These are phyloP conservation scores for Sonneratia alba DNA, from an alignment of 345 rosid species.

Conservation along the genomic window DNA sequence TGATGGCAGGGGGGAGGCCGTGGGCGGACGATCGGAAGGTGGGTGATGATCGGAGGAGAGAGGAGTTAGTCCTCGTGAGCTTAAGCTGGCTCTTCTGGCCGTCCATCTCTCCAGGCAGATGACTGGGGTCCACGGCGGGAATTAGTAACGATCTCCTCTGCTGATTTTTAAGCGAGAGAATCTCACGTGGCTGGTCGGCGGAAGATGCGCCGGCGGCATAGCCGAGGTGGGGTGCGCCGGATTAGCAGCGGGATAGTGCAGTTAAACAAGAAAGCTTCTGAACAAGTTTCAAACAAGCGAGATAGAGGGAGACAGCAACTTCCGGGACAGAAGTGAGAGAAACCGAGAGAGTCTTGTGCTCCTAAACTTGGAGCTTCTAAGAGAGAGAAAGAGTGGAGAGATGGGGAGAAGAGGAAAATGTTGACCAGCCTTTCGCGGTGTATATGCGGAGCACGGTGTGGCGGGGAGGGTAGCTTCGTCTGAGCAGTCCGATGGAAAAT, in stretches of 20 bases:
- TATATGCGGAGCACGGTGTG: too few species aligned
- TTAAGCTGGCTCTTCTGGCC: conserved; percentile 47
- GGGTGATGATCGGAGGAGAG: conserved; percentile 73
- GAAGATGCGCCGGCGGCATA: conserved; percentile 29
- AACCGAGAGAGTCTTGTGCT: too few species aligned
- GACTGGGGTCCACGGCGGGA: too few species aligned
- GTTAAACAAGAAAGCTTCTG: not conserved
- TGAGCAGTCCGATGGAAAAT: too few species aligned
- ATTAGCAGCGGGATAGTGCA: conserved; percentile 15
- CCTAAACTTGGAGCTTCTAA: too few species aligned
- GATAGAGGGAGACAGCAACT: conserved; percentile 1
- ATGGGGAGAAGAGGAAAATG: too few species aligned
- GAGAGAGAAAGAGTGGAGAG: too few species aligned
- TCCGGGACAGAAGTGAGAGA: too few species aligned
- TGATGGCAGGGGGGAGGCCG: conserved; percentile 46
- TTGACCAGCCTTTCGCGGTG: too few species aligned
- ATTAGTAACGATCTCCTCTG: conserved; percentile 4
- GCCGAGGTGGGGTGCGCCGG: conserved; percentile 25
- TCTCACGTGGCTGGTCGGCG: conserved; percentile 17
- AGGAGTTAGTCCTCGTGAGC: conserved; percentile 70
- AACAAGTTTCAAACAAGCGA: not conserved
- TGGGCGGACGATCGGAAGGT: conserved; percentile 79
- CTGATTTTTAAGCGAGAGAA: conserved; percentile 39
- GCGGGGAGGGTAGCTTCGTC: too few species aligned
- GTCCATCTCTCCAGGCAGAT: conserved; percentile 34